Evolutionary conservation across 2,329 filamentous ascomycete genomes (phyloP).

Genomic region (Neophaeococcomyces mojaviensis): DNA sequence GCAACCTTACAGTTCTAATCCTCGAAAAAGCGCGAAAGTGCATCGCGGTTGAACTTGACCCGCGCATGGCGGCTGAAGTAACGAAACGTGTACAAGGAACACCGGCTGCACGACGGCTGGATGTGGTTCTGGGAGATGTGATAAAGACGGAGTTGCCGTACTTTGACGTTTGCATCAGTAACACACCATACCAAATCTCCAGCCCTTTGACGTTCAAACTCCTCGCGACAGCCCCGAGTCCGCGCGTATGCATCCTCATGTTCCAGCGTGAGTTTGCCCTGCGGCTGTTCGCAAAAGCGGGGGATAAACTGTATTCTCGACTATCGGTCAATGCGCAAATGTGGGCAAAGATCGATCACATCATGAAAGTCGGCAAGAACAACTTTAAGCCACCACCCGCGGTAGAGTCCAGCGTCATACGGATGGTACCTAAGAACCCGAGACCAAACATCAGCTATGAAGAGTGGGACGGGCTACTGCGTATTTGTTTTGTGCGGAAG

Average conservation of each 20-base stretch:
- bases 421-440: slow-evolving; percentile 79
- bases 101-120: slow-evolving; percentile 72
- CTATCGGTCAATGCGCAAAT: slow-evolving; percentile 90
- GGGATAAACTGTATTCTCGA: slow-evolving; percentile 83
- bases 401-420: slow-evolving; percentile 84
- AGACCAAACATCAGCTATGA: slow-evolving; percentile 84
- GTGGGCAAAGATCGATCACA: slow-evolving; percentile 63
- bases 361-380: slow-evolving; percentile 92
- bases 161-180: slow-evolving; percentile 78
- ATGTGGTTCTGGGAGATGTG: slow-evolving; percentile 83
- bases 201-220: slow-evolving; percentile 88
- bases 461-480: slow-evolving; percentile 86
- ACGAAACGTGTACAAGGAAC: slow-evolving; percentile 90
- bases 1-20: slow-evolving; percentile 83
- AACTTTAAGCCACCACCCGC: slow-evolving; percentile 94
- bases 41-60: slow-evolving; percentile 86
- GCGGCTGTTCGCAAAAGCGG: slow-evolving; percentile 77
- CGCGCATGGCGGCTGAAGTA: slow-evolving; percentile 91
- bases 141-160: slow-evolving; percentile 77
- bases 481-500: slow-evolving; percentile 76
- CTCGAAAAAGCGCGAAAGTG: slow-evolving; percentile 77
- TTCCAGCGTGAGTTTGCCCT: slow-evolving; percentile 94
- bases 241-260: slow-evolving; percentile 83
- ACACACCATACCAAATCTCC: slow-evolving; percentile 75
- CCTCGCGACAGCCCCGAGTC: slow-evolving; percentile 71